Conservation (phyloP, 2,329 filamentous ascomycete species). For the Pseudogymnoascus sp. region DNA sequence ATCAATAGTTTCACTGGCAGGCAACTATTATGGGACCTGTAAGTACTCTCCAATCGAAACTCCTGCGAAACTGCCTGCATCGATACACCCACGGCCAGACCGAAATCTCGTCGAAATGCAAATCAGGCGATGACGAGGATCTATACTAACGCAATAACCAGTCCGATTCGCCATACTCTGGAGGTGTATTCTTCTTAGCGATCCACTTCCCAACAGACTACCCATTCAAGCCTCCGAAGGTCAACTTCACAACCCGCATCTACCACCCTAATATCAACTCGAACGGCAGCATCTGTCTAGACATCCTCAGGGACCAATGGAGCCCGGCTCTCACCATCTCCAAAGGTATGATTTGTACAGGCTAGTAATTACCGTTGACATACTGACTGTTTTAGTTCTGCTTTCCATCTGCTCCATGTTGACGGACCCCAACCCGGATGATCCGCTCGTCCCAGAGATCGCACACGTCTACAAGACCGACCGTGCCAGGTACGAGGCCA, state of each 20-base stretch:
- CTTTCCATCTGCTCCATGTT: constrained; percentile 99
- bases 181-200: constrained; percentile 96
- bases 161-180: constrained; percentile 95
- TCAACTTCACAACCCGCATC: constrained; percentile 99
- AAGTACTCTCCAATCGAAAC: constrained; percentile 40
- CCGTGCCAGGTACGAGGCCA: constrained; percentile 89
- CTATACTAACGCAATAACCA: constrained; percentile 31
- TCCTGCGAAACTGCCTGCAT: constrained; percentile 3
- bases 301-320: constrained; percentile 98
- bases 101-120: background rate
- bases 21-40: constrained; percentile 99
- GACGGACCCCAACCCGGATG: constrained; percentile 98
- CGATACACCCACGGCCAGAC: background rate
- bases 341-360: constrained; percentile 59
- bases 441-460: constrained; percentile 97
- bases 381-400: constrained; percentile 53
- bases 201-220: constrained; percentile 99
- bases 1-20: constrained; percentile 93
- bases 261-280: constrained; percentile 99
- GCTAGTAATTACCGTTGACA: background rate
- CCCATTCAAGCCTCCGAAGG: constrained; percentile 99
- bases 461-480: constrained; percentile 99
- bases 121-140: background rate
- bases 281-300: constrained; percentile 97
- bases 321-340: constrained; percentile 96